phyloP scores from a whole-genome alignment of 1,284 basidiomycete genomes.

The Earliella scabrosa region DNA sequence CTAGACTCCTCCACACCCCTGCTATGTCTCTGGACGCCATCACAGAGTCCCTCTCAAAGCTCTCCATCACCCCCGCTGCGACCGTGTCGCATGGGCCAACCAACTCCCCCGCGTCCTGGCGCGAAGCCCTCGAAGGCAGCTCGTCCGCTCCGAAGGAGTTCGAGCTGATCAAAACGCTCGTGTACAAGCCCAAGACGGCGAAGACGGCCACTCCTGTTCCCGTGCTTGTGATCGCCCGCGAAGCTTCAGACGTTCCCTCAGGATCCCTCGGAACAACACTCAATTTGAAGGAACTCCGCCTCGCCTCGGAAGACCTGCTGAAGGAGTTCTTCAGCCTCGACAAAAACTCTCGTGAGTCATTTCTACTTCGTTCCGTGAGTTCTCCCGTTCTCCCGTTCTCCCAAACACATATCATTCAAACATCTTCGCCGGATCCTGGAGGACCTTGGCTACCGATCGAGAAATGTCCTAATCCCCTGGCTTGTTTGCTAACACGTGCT shows the following conservation, averaged over 20 bases:
- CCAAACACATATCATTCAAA: no score
- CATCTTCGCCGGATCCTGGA: no score
- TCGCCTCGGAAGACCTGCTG: conserved; percentile 89
- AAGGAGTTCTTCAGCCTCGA: conserved; percentile 84
- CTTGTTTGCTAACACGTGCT: not conserved
- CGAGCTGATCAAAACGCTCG: conserved; percentile 81
- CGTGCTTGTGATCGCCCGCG: conserved; percentile 85
- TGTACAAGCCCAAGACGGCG: conserved; percentile 92
- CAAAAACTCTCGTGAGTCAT: conserved; percentile 82
- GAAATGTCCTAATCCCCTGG: no score
- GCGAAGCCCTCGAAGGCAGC: conserved; percentile 57
- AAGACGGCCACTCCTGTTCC: conserved; percentile 87
- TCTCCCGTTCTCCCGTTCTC: no score
- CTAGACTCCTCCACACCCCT: conserved; percentile 8
- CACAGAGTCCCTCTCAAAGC: conserved; percentile 46
- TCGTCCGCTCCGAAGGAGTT: conserved; percentile 58
- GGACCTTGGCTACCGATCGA: no score
- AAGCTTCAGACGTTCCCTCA: conserved; percentile 82
- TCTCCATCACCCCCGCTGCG: conserved; percentile 58
- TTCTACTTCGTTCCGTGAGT: not conserved
- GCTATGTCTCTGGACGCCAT: conserved; percentile 38
- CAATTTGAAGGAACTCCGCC: conserved; percentile 86
- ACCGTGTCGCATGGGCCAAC: conserved; percentile 57
- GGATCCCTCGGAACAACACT: conserved; percentile 81
- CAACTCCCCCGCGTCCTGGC: conserved; percentile 71